phyloP scores from a whole-genome alignment of 2,329 filamentous ascomycete species.

The Pestalotiopsis fici region DNA sequence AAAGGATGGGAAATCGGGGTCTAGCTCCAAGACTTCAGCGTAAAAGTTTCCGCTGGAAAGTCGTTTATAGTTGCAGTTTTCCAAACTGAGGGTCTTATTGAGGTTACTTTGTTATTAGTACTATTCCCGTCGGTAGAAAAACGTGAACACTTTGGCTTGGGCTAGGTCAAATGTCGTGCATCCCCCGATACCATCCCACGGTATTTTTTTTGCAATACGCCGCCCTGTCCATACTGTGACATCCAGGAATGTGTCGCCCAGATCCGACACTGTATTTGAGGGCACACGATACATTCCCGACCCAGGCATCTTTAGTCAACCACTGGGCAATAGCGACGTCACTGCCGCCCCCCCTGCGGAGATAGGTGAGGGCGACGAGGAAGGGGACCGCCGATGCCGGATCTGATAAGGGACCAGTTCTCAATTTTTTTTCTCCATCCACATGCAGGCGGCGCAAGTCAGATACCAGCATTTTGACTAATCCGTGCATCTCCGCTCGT shows the following conservation, averaged over 20 bases:
- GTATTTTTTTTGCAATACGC: not conserved
- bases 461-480: constrained; percentile 18
- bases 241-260: not conserved
- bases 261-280: not conserved
- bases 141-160: no score
- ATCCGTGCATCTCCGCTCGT: constrained; percentile 17
- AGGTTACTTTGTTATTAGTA: no score
- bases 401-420: constrained; percentile 22
- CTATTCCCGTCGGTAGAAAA: no score
- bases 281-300: no score
- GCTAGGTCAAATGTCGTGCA: not conserved
- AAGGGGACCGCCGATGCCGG: constrained; percentile 21
- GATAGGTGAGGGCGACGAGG: not conserved
- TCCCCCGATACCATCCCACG: not conserved
- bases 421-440: constrained; percentile 13
- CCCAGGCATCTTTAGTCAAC: no score
- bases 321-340: not conserved
- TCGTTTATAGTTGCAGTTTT: not conserved
- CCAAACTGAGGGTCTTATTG: not conserved
- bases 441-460: not conserved
- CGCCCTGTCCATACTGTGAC: not conserved
- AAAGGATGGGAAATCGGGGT: not conserved
- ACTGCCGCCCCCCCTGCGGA: not conserved
- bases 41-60: not conserved
- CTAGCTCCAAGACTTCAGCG: not conserved